These are phyloP conservation scores for Sclerotinia nivalis DNA, from an alignment of 2,329 filamentous ascomycete genomes.

Conservation along the genomic window DNA sequence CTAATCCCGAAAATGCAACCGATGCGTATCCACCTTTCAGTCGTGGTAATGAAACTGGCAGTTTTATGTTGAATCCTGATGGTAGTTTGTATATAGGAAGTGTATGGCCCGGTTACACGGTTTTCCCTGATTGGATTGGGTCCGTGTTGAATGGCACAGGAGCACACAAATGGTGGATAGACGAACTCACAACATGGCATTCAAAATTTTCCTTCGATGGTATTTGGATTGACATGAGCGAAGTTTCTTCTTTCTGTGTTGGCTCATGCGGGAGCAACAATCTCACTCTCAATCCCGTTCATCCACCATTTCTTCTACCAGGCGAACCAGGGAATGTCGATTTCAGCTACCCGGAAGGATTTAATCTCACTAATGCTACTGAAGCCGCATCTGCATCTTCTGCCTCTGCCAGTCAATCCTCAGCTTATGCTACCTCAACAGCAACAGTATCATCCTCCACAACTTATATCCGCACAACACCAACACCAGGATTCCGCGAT, in stretches of 20 bases:
- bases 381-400: constrained; percentile 63
- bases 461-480: constrained; percentile 58
- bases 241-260: constrained; percentile 64
- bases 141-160: constrained; percentile 60
- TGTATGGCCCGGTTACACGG: constrained; percentile 72
- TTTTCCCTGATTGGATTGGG: constrained; percentile 71
- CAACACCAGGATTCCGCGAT: constrained; percentile 64
- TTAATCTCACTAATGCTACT: constrained; percentile 67
- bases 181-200: constrained; percentile 61
- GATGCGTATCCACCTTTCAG: constrained; percentile 65
- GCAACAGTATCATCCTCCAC: constrained; percentile 39
- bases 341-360: constrained; percentile 66
- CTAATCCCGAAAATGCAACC: constrained; percentile 66
- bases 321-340: constrained; percentile 63
- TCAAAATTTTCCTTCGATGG: constrained; percentile 52
- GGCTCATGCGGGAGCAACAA: constrained; percentile 70
- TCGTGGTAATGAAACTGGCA: constrained; percentile 58
- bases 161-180: constrained; percentile 68
- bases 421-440: constrained; percentile 41
- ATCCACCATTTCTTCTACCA: constrained; percentile 64
- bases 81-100: constrained; percentile 59
- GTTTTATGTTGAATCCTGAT: constrained; percentile 58
- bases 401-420: constrained; percentile 52
- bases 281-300: constrained; percentile 65
- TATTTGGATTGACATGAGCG: constrained; percentile 61